These are phyloP conservation scores for Cryphonectria parasitica DNA, from an alignment of 2,329 filamentous ascomycete species.

Conservation along the genomic window DNA sequence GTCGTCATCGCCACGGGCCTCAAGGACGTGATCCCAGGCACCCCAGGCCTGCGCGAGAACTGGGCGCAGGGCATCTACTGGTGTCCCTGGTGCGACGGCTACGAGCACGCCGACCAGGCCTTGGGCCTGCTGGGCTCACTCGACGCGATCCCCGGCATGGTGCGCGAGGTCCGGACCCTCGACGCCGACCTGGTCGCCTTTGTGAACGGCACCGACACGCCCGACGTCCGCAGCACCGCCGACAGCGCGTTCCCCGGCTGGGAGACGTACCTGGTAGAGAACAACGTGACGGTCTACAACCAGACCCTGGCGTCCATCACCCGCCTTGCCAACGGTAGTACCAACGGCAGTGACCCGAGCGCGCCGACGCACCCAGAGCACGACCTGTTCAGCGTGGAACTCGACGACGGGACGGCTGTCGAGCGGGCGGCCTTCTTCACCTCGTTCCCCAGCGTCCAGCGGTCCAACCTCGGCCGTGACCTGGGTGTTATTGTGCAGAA, in stretches of 20 bases:
- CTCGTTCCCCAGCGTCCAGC: conserved; percentile 52
- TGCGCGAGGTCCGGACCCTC: conserved; percentile 58
- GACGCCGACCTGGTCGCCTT: conserved; percentile 61
- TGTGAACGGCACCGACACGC: conserved; percentile 62
- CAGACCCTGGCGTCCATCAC: conserved; percentile 53
- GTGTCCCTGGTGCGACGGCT: conserved; percentile 69
- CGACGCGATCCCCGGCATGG: conserved; percentile 46
- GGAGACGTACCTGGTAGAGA: conserved; percentile 51
- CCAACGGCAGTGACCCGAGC: conserved; percentile 43
- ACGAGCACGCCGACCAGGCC: conserved; percentile 62
- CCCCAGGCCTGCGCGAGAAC: conserved; percentile 57
- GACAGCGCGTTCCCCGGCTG: conserved; percentile 49
- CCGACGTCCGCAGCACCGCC: conserved; percentile 44
- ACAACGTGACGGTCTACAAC: conserved; percentile 60
- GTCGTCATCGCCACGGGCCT: conserved; percentile 63
- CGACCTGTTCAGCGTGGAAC: conserved; percentile 60
- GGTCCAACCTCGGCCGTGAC: conserved; percentile 49
- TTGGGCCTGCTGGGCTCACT: conserved; percentile 58
- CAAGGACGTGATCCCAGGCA: conserved; percentile 56
- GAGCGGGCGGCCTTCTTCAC: conserved; percentile 57
- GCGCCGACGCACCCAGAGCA: conserved; percentile 51
- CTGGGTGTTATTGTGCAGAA: conserved; percentile 51
- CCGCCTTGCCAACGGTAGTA: conserved; percentile 47
- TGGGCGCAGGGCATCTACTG: conserved; percentile 65
- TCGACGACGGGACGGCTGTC: conserved; percentile 49